Conservation (phyloP, 495 filamentous ascomycete genomes). For the Paragyromitra xinjiangensis region DNA sequence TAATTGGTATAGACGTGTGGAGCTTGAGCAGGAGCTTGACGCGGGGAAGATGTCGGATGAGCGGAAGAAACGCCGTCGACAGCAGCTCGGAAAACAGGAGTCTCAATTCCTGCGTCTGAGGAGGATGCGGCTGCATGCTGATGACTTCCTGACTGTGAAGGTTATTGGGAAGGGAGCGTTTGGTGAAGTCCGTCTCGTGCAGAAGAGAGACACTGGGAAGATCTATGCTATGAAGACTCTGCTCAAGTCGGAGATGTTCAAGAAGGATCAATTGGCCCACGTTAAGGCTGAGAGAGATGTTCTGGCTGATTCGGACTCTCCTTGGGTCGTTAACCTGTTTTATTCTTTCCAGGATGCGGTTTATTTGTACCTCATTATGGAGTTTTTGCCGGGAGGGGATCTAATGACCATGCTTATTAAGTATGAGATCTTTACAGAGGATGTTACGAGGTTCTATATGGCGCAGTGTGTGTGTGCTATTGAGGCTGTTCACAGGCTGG, state of each 20-base stretch:
- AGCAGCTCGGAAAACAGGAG: conserved; percentile 81
- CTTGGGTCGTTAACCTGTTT: conserved; percentile 97
- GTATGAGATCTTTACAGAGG: conserved; percentile 98
- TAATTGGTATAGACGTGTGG: conserved; percentile 73
- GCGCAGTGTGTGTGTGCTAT: conserved; percentile 97
- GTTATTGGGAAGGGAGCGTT: conserved; percentile 99
- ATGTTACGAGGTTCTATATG: conserved; percentile 99
- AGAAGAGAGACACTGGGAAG: conserved; percentile 94
- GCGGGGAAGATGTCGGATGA: conserved; percentile 73
- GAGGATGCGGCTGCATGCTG: conserved; percentile 86
- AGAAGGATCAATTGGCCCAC: conserved; percentile 99
- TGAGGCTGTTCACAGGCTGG: conserved; percentile 95
- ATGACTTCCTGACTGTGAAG: conserved; percentile 94
- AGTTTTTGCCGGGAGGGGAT: conserved; percentile 97
- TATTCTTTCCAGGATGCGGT: conserved; percentile 96
- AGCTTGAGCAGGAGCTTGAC: conserved; percentile 80
- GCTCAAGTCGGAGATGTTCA: conserved; percentile 99
- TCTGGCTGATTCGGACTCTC: conserved; percentile 95
- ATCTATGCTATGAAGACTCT: conserved; percentile 98
- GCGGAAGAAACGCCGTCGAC: conserved; percentile 79
- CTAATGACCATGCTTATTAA: conserved; percentile 99
- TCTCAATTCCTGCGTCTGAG: conserved; percentile 92
- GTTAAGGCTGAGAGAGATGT: conserved; percentile 98
- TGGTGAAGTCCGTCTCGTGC: conserved; percentile 95
- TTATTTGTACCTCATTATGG: conserved; percentile 98